Evolutionary conservation across 2,329 filamentous ascomycete species (phyloP).

Genomic region (Plenodomus lindquistii): DNA sequence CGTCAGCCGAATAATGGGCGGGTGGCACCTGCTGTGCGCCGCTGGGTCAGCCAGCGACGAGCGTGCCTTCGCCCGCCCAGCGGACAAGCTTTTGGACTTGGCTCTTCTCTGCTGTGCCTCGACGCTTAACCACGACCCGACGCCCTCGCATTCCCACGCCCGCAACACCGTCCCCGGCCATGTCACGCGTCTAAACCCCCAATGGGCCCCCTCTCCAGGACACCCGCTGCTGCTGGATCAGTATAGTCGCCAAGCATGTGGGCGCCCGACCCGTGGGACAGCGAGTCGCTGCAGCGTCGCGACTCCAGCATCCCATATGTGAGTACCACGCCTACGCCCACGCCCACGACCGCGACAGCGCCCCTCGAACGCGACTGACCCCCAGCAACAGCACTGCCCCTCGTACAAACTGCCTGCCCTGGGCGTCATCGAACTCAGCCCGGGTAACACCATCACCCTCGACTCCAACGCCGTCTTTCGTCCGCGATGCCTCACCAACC

Average conservation of each 20-base stretch:
- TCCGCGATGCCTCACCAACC: constrained; percentile 56
- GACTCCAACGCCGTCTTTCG: constrained; percentile 63
- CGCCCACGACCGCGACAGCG: constrained; percentile 4
- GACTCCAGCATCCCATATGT: constrained; percentile 38
- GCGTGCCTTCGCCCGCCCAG: constrained; percentile 16
- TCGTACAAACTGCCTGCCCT: constrained; percentile 65
- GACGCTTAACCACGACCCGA: constrained; percentile 22
- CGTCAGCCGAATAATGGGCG: not conserved
- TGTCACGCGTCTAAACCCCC: constrained; percentile 26
- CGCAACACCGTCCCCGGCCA: constrained; percentile 14
- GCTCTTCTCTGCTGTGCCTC: constrained; percentile 20
- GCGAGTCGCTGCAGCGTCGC: constrained; percentile 27
- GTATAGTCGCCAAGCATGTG: constrained; percentile 41
- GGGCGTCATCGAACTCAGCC: constrained; percentile 59
- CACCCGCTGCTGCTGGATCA: constrained; percentile 39
- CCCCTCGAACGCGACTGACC: constrained; percentile 25
- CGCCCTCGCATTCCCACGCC: constrained; percentile 4
- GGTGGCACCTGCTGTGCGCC: constrained; percentile 15
- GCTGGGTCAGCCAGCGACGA: constrained; percentile 8
- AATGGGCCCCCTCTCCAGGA: constrained; percentile 31
- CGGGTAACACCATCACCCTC: constrained; percentile 62
- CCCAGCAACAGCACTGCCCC: constrained; percentile 56
- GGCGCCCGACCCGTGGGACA: constrained; percentile 28
- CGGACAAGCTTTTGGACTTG: constrained; percentile 30
- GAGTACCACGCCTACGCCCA: constrained; percentile 18